Evolutionary conservation across 116 monocot genomes (phyloP), one percentile per base, ranked within the genome.

Genomic region (Phalaenopsis hybrid): DNA sequence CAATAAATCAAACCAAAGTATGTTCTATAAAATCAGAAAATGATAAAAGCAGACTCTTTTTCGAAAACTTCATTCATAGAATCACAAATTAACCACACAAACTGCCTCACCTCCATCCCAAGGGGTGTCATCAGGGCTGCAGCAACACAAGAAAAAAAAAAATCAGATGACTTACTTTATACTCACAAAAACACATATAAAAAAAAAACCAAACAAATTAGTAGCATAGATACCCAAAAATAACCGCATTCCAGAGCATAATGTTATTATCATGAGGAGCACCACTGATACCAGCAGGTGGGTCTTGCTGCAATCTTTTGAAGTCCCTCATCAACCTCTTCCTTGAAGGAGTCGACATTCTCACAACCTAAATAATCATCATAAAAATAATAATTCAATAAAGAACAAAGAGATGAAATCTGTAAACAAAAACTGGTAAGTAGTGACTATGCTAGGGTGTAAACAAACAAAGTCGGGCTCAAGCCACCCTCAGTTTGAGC

Each of bases 241-340:
- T 92, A 50, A 94, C 90, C 61, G 94, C 94, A 87, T 94, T 92
- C 94, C 94, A 94, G 16, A 92, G 84, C 92, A 94, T 92, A 59
- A 94, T 92, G 59, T 94, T 94, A 81, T 92, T 92, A 83, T 94
- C 94, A 57, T 88, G 92, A 41, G 94, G 94, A n/a, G 92, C 89
- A 8, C 90, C 92, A 41, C 94, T 94, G 80, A 92, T 90, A 21
- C 92, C 94, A 5, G 89, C 94, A 69, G 92, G 94, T 69, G 94
- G 94, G 37, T 94, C 92, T 88, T 92, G 92, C 86, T 91, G 90
- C 87, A 94, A 73, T 75, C 92, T 65, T 86, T 92, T 94, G 82
- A 90, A 94, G 79, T 94, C 94, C 82, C 94, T 85, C 94, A 94
- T 92, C 78, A 94, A 81, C 81, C 94, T 89, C 87, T 90, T 92